phyloP scores from a whole-genome alignment of 768 basidiomycete species.

The Chalciporus piperatus region DNA sequence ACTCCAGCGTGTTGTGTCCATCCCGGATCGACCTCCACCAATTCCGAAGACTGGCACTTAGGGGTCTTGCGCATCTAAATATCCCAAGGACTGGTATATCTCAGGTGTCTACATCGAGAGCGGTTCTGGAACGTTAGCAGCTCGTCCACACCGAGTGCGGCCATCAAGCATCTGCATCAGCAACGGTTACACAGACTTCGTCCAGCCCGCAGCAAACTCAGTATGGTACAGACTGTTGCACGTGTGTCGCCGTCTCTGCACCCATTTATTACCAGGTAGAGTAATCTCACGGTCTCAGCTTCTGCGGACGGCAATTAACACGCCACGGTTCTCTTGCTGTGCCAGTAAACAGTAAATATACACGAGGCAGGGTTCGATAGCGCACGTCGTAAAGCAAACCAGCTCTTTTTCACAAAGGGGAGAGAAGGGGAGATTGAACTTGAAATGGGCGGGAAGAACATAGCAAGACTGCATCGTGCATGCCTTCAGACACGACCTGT shows the following conservation, averaged over 20 bases:
- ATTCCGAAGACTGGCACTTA: background rate
- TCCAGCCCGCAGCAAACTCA: constrained; percentile 40
- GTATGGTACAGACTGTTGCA: no score
- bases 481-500: constrained; percentile 21
- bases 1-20: background rate
- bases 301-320: constrained; percentile 2
- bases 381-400: background rate
- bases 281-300: background rate
- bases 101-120: background rate
- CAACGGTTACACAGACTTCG: constrained; percentile 24
- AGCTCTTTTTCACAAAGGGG: background rate
- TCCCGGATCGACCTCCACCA: background rate
- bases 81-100: background rate
- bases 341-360: constrained; percentile 12
- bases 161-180: background rate
- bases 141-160: background rate
- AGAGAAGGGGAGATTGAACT: background rate
- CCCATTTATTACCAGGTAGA: constrained; percentile 50
- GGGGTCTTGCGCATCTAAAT: background rate
- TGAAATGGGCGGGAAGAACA: background rate
- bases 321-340: constrained; percentile 7
- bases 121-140: background rate
- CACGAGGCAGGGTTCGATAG: constrained; percentile 5
- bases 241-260: constrained; percentile 44
- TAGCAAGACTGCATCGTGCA: background rate